Evolutionary conservation across 768 basidiomycete genomes (phyloP).

Genomic region (Boletus pseudo-olivaceus): DNA sequence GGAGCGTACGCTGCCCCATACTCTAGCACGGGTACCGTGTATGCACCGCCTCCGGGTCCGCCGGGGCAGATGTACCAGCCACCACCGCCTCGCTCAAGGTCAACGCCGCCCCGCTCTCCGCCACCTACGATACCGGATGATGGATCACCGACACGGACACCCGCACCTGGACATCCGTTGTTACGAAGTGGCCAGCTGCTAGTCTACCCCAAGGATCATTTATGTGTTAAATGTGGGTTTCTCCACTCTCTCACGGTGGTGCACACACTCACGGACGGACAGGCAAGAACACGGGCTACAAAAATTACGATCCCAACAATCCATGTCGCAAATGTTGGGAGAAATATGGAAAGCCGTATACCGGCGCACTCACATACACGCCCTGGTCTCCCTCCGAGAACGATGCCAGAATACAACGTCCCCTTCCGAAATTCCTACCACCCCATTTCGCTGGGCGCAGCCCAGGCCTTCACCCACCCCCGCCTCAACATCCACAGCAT

Average conservation of each 20-base stretch:
- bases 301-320: slow-evolving; percentile 58
- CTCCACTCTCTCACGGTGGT: too few species aligned
- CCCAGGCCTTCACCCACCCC: background rate
- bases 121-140: slow-evolving; percentile 38
- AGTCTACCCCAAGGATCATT: slow-evolving; percentile 62
- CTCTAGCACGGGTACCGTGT: background rate
- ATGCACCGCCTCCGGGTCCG: slow-evolving; percentile 13
- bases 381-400: slow-evolving; percentile 32
- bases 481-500: slow-evolving; percentile 11
- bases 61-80: too few species aligned
- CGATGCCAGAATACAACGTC: slow-evolving; percentile 27
- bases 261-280: background rate
- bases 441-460: slow-evolving; percentile 14
- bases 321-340: slow-evolving; percentile 77
- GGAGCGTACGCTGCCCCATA: slow-evolving; percentile 22
- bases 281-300: slow-evolving; percentile 78
- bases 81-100: slow-evolving; percentile 9
- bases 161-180: slow-evolving; percentile 66
- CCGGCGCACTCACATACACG: slow-evolving; percentile 57
- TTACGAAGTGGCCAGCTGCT: slow-evolving; percentile 58
- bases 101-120: slow-evolving; percentile 14
- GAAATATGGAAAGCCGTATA: slow-evolving; percentile 59
- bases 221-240: slow-evolving; percentile 65
- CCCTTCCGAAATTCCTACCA: slow-evolving; percentile 24
- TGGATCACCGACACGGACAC: slow-evolving; percentile 58